Base-by-base conservation (phyloP, 805 yeast genomes). In the Wickerhamomyces silvicola region DNA sequence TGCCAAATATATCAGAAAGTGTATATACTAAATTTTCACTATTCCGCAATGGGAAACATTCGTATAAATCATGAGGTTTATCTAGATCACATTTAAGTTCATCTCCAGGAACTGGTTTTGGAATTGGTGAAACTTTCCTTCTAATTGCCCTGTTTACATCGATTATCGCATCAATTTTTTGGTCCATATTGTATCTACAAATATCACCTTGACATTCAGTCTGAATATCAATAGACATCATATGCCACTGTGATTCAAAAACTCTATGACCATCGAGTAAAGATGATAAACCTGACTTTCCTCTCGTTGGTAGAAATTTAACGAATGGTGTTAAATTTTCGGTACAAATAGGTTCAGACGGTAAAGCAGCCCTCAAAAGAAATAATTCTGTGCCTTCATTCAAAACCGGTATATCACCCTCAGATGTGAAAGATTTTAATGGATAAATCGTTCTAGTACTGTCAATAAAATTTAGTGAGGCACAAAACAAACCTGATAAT, bases 311-410 rank as follows among this genome's bases (percentile, higher is more conserved):
- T 18, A 92, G 66, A 39, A 92, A 64, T 52, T 87, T 88, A 40
- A 92, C 57, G 45, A 90, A 86, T 0, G 98, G 97, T 0, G 98
- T 90, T 51, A 92, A 67, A 59, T 92, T 92, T 56, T 92, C 98
- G 0, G 98, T 92, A 58, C 98, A 92, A 12, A 92, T 78, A 0
- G 97, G 95, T 52, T 92, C 98, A 39, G 90, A 75, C 1, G 98
- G 96, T 30, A 92, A 69, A 0, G 96, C 83, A 6, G 96, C 95
- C 39, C 94, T 68, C 41, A 88, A 52, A 14, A 80, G 57, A 46
- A 65, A 82, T 17, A 78, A 50, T 5, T 64, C 52, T 35, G 72
- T 69, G 2, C 36, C 30, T 19, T 42, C 30, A 31, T 53, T 38
- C 25, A 59, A 46, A 5, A 59, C 16, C 2, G 64, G 56, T 7